Evolutionary conservation across 2,329 filamentous ascomycete genomes (phyloP), one percentile per base, ranked within the genome.

Genomic region (Claviceps spartinae): DNA sequence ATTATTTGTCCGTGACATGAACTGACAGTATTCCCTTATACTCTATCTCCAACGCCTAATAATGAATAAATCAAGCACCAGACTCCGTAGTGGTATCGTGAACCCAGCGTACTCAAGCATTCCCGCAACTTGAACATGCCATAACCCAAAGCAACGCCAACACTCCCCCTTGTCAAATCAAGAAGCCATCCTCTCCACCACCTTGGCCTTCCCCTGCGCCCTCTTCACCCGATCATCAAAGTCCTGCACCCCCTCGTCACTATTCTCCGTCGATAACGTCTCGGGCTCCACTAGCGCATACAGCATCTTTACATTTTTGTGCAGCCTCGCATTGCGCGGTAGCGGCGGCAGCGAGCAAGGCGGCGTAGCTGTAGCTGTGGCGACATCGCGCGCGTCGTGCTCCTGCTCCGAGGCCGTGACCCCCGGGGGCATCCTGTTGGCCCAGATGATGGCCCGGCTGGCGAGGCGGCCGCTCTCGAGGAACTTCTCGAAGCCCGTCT

Each of bases 401-500:
- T 34, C 30, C 30, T 34, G 30, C 30, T 11, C 3, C 30, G 30
- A 34, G 30, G 30, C 30, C 30, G 9, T 34, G 30, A 34, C 30
- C 30, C 13, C 8, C 52, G 56, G 44, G 1, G 65, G 72, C 11
- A 89, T 67, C 51, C 89, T 76, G 54, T 86, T 85, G 13, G 83
- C 82, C 90, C 91, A 97, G n/a, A 97, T 75, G 24, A 86, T 70
- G 14, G 88, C 82, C 61, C 82, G 83, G 45, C 88, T 87, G 60
- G 91, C 84, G 36, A 97, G 69, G 54, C 77, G 76, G 2, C 91
- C 91, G 65, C 88, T 79, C 56, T 88, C 83, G 43, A 86, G 64
- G 62, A 94, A 96, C 69, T 95, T 97, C 61, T 95, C 88, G 60
- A 93, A 97, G 0, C 90, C 91, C 57, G 90, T 93, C 65, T 94